These are phyloP conservation scores for Boletus insuetus DNA, from an alignment of 768 basidiomycete species.

Conservation along the genomic window DNA sequence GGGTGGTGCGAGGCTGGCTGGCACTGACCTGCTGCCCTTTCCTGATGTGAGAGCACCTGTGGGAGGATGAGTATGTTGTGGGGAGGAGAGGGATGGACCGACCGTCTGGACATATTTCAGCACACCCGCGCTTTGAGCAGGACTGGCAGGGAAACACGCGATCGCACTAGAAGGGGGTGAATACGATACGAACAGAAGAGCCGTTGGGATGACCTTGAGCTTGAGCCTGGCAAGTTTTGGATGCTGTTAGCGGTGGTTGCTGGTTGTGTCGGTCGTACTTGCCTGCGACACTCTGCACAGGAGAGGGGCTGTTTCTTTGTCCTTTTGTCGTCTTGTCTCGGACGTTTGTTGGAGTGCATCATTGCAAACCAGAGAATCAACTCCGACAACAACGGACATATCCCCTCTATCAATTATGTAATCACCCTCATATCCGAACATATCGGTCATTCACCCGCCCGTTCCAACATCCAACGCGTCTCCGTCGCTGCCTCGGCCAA, in stretches of 20 bases:
- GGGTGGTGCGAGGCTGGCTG: not conserved
- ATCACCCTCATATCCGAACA: constrained; percentile 24
- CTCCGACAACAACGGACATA: constrained; percentile 28
- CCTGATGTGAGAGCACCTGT: constrained; percentile 61
- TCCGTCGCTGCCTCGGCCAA: constrained; percentile 81
- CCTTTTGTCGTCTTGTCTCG: constrained; percentile 36
- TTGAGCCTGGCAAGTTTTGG: constrained; percentile 43
- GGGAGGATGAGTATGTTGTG: not conserved
- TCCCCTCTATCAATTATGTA: constrained; percentile 25
- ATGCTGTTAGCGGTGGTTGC: not conserved
- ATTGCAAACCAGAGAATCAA: constrained; percentile 7
- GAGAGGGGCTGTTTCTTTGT: constrained; percentile 48
- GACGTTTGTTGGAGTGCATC: constrained; percentile 40
- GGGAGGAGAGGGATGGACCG: not conserved
- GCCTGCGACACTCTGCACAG: constrained; percentile 64
- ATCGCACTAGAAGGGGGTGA: constrained; percentile 47
- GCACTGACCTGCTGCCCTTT: constrained; percentile 55
- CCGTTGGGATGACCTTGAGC: constrained; percentile 44
- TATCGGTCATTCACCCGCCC: constrained; percentile 38
- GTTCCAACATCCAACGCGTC: constrained; percentile 71
- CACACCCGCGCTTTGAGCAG: constrained; percentile 64
- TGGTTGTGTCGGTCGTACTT: constrained; percentile 1
- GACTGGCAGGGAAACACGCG: constrained; percentile 66
- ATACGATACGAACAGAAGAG: not conserved
- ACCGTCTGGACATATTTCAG: constrained; percentile 62